A percentile compares a stretch with the other conserved stretches of the same genome.
Conservation (phyloP, 345 rosid species). For the Citrus maxima region DNA sequence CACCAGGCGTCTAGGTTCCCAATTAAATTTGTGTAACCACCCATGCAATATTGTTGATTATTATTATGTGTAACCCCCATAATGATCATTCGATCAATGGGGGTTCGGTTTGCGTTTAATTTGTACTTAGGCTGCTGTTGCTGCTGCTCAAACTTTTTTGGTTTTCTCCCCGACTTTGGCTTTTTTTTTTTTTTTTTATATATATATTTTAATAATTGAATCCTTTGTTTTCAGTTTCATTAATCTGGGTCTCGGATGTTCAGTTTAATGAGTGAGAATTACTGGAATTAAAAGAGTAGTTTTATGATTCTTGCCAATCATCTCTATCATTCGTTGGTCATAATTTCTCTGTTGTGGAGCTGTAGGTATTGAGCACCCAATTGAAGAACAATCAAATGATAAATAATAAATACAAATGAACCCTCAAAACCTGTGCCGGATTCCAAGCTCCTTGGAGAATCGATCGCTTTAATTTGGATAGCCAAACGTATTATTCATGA, state of each 20-base stretch:
- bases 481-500: background rate
- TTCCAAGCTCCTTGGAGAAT: background rate
- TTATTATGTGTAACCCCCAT: background rate
- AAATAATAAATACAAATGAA: too few relatives aligned
- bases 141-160: background rate
- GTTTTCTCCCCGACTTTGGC: background rate
- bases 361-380: too few relatives aligned
- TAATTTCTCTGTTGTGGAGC: too few relatives aligned
- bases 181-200: background rate
- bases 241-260: background rate
- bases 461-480: background rate
- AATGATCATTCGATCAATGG: background rate
- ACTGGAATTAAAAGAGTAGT: background rate
- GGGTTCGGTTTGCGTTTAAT: background rate
- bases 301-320: background rate
- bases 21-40: too few relatives aligned
- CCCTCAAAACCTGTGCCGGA: background rate
- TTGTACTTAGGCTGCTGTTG: background rate
- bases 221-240: conserved; percentile 1
- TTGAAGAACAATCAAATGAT: too few relatives aligned
- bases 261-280: conserved; percentile 6
- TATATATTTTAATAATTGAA: background rate
- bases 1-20: conserved; percentile 1
- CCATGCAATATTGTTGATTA: background rate
- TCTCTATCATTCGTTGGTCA: background rate